Evolutionary conservation across 2,329 filamentous ascomycete species (phyloP).

Genomic region (Alternaria solani): DNA sequence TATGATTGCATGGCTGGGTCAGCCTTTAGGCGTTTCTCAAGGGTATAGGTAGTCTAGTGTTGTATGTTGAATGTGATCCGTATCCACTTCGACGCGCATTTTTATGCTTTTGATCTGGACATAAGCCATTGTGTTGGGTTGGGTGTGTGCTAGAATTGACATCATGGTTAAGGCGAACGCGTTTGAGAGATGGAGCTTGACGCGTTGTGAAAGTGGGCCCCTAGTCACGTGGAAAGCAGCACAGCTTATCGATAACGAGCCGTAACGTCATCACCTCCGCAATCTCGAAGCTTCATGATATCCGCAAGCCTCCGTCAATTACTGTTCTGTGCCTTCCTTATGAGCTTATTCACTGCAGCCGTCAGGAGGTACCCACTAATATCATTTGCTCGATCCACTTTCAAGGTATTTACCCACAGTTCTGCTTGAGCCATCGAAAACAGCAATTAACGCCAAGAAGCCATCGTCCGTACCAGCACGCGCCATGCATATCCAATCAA

Average conservation of each 20-base stretch:
- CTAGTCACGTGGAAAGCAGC: not conserved
- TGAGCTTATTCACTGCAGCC: slow-evolving; percentile 43
- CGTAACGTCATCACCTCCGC: slow-evolving; percentile 34
- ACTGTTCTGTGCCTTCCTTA: slow-evolving; percentile 40
- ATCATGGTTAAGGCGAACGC: not conserved
- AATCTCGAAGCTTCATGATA: slow-evolving; percentile 56
- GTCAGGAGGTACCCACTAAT: slow-evolving; percentile 37
- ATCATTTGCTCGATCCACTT: slow-evolving; percentile 29
- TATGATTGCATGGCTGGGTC: slow-evolving; percentile 16
- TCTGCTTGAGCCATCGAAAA: not conserved
- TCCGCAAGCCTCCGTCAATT: slow-evolving; percentile 57
- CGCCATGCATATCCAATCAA: slow-evolving; percentile 85
- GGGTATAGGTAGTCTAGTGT: not conserved
- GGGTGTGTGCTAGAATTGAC: not conserved
- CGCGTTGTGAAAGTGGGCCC: not conserved
- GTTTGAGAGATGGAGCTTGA: not conserved
- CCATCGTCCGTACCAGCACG: slow-evolving; percentile 45
- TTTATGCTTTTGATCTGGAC: not conserved
- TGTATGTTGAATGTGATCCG: not conserved
- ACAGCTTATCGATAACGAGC: slow-evolving; percentile 5
- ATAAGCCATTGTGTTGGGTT: not conserved
- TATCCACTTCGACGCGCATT: not conserved
- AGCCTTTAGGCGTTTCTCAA: not conserved
- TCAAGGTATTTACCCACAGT: slow-evolving; percentile 7
- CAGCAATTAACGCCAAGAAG: slow-evolving; percentile 37